Base-by-base conservation (phyloP, 805 yeast genomes). In the Saccharomycopsis malanga region DNA sequence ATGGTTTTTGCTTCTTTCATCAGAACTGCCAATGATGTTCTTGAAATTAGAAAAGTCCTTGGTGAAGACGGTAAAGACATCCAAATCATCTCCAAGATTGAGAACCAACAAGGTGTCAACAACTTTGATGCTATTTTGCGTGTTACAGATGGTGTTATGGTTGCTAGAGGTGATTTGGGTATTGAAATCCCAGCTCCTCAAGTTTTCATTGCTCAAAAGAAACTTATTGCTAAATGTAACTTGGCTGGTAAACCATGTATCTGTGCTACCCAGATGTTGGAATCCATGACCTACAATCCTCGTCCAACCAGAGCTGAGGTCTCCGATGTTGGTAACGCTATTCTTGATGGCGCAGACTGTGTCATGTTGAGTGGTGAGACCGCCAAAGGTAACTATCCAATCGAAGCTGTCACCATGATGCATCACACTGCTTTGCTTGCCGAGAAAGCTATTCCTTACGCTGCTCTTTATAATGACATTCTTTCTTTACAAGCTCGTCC, bases 301-400 rank as follows among this genome's bases (percentile, higher is more conserved):
- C 85, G 98, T 73, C 98, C 98, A 72, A 93, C 98, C 68, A 86
- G 98, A 76, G 98, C 98, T 59, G 98, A 93, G 76, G 98, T 93
- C 53, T 83, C 95, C 49, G 98, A 93, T 70, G 98, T 93, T 56
- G 98, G 98, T 74, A 93, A 93, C 72, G 98, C 98, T 61, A 86
- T 93, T 58, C 79, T 93, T 67, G 98, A 93, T 66, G 98, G 98
- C 73, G 97, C 98, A 63, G 98, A 93, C 76, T 93, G 98, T 85
- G 98, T 93, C 67, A 93, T 93, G 98, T 80, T 93, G 68, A 85
- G 95, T 50, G 98, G 98, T 69, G 98, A 93, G 77, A 93, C 98
- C 61, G 98, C 98, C 65, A 93, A 93, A 82, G 98, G 98, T 77
- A 81, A 81, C 78, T 93, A 93, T 77, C 98, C 98, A 68, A 70